Base-by-base conservation (phyloP, 768 basidiomycete genomes). In the Suillus placidus region DNA sequence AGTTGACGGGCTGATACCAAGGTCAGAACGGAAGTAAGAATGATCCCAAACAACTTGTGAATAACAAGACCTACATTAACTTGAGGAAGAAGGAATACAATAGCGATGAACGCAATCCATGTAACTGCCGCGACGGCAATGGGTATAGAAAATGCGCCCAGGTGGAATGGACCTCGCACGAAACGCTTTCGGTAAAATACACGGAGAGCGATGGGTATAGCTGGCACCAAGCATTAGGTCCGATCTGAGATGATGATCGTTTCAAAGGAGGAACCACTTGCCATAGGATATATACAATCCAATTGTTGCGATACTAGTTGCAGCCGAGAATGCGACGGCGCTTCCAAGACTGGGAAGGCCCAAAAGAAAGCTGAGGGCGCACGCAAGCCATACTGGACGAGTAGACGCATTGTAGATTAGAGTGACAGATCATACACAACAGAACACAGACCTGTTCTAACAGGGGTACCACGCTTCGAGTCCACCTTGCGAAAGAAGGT, bases 211-310 rank as follows among this genome's bases (percentile, higher is more conserved):
- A 93, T 91, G 0, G 91, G 92, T 23, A 92, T 87, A 18, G 80
- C 88, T 87, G 67, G 7, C 6, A 34, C 37, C 13, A 40, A 56
- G 30, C 23, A 42, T 23, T 14, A 57, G 47, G 23, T 40, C 23
- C 34, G 35, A 45, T 64, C 13, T 54, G n/a, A 26, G 32, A n/a
- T 13, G 32, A n/a, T 13, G 34, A 54, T 8, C 52, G 32, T 14
- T n/a, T 12, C 12, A 13, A 20, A 34, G 32, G 9, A 38, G 23
- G 14, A 10, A 10, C 12, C 26, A 69, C 79, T 35, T 64, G 84
- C 88, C 89, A 71, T 92, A 94, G 0, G 88, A 90, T 38, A 89
- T 89, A 71, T 92, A 92, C 13, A 92, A 78, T 0, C 91, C 91
- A 63, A 92, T 92, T 0, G 90, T 91, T 0, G 90, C 88, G 60